Percentiles rank a stretch among this genome's conserved stretches.
Evolutionary conservation across 2,329 filamentous ascomycete genomes (phyloP).

Genomic region (Aspergillus ustus): DNA sequence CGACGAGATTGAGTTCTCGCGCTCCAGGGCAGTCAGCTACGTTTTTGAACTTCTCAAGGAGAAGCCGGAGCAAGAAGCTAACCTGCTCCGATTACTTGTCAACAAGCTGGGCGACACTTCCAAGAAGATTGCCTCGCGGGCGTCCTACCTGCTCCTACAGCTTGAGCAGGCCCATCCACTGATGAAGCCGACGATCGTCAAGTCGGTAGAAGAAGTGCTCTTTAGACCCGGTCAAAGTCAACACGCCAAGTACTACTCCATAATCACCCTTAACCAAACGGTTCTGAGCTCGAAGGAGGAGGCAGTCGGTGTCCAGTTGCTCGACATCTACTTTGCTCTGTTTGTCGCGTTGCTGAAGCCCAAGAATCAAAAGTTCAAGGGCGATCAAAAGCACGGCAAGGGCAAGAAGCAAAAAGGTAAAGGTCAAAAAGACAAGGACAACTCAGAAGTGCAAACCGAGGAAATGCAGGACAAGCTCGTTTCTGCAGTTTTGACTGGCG

Average conservation of each 20-base stretch:
- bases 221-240: conserved; percentile 85
- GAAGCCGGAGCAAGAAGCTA: conserved; percentile 96
- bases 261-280: conserved; percentile 97
- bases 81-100: conserved; percentile 84
- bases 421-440: conserved; percentile 54
- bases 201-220: conserved; percentile 83
- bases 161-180: conserved; percentile 84
- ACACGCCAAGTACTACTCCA: conserved; percentile 91
- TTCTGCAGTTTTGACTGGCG: conserved; percentile 87
- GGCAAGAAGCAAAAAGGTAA: conserved; percentile 32
- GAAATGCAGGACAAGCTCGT: conserved; percentile 90
- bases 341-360: conserved; percentile 83
- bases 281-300: conserved; percentile 86
- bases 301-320: conserved; percentile 74
- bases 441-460: conserved; percentile 54
- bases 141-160: conserved; percentile 92
- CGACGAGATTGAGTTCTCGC: conserved; percentile 93
- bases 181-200: conserved; percentile 90
- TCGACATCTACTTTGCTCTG: conserved; percentile 89
- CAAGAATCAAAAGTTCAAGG: conserved; percentile 43
- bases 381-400: conserved; percentile 42
- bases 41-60: conserved; percentile 90
- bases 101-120: conserved; percentile 97
- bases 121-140: conserved; percentile 91
- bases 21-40: conserved; percentile 84